phyloP scores from a whole-genome alignment of 352 stramenopile genomes.

The Pythium phragmitis region DNA sequence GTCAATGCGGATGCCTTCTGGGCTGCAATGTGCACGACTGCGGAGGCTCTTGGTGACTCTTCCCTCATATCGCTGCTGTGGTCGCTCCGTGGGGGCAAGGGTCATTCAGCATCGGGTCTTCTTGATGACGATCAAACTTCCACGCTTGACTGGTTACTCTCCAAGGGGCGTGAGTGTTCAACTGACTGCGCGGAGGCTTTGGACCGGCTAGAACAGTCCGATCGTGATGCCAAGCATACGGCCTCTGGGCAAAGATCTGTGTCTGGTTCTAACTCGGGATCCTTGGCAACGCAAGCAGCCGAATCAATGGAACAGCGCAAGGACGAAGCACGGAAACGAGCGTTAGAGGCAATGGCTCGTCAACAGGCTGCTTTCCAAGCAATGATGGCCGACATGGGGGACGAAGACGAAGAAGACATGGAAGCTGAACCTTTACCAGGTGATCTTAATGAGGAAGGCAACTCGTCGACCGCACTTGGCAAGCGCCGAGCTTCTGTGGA shows the following conservation, averaged over 20 bases:
- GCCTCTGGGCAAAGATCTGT: neutral
- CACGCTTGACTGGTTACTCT: constrained; percentile 77
- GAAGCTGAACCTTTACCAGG: constrained; percentile 14
- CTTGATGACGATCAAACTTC: constrained; percentile 71
- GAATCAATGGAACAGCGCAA: constrained; percentile 75
- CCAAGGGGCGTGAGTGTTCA: constrained; percentile 52
- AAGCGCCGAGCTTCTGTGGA: constrained; percentile 54
- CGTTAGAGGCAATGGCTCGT: constrained; percentile 76
- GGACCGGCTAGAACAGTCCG: constrained; percentile 22
- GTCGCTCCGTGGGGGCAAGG: constrained; percentile 41
- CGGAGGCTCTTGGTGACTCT: constrained; percentile 31
- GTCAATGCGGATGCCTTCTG: constrained; percentile 42
- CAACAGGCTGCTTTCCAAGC: constrained; percentile 83
- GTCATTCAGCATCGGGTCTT: constrained; percentile 33
- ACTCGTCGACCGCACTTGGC: constrained; percentile 25
- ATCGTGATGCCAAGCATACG: constrained; percentile 22
- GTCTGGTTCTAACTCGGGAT: neutral
- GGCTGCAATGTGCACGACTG: constrained; percentile 40
- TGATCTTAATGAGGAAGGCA: neutral
- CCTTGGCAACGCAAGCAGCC: neutral
- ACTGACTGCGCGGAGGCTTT: constrained; percentile 31
- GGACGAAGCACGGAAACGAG: constrained; percentile 71
- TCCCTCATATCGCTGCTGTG: constrained; percentile 60
- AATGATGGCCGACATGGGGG: constrained; percentile 64
- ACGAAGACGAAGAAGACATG: constrained; percentile 28